Evolutionary conservation across 306 rosid genomes (phyloP).

Genomic region (Inga laurina): DNA sequence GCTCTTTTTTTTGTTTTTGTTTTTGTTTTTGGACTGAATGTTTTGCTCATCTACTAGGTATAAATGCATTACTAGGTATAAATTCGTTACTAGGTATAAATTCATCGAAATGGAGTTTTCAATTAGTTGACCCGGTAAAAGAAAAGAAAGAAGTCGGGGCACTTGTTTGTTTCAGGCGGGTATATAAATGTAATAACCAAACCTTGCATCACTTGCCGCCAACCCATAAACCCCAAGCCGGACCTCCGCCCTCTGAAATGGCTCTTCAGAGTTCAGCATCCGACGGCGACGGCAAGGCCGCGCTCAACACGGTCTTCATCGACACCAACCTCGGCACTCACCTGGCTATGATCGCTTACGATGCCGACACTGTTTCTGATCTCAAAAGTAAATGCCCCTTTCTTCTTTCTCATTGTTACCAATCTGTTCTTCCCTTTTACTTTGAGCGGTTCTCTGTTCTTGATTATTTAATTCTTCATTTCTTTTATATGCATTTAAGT

Average conservation of each 20-base stretch:
- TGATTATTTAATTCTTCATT: neutral
- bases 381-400: constrained; percentile 55
- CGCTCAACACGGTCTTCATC: constrained; percentile 46
- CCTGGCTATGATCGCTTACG: constrained; percentile 55
- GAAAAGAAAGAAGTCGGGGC: neutral
- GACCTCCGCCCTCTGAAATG: constrained; percentile 21
- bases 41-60: too few species aligned
- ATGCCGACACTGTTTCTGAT: constrained; percentile 53
- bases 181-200: neutral
- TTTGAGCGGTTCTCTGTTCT: neutral
- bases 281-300: neutral
- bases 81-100: too few species aligned
- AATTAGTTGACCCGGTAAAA: too few species aligned
- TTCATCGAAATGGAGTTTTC: too few species aligned
- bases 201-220: neutral
- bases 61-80: too few species aligned
- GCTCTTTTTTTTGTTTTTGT: too few species aligned
- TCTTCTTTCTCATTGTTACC: neutral
- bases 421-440: neutral
- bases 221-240: neutral
- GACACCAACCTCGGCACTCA: constrained; percentile 74
- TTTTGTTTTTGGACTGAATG: too few species aligned
- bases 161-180: neutral
- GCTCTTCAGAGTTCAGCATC: constrained; percentile 11
- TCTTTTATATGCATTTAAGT: neutral